Evolutionary conservation across 2,329 filamentous ascomycete genomes (phyloP).

Genomic region (Fragosphaeria purpurea): DNA sequence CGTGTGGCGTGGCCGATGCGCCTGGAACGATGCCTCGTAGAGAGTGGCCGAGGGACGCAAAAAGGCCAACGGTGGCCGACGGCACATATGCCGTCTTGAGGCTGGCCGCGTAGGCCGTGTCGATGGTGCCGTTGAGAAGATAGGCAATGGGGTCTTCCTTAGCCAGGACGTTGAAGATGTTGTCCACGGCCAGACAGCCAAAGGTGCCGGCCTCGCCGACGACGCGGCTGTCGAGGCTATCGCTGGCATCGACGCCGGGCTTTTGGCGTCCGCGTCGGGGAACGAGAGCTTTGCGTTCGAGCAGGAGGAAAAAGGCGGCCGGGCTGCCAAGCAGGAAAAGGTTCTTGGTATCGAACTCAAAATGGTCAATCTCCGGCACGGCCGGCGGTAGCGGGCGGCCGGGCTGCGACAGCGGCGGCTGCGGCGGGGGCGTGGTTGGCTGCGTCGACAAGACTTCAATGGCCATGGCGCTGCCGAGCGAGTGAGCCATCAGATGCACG

Average conservation of each 20-base stretch:
- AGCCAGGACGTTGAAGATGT: conserved; percentile 85
- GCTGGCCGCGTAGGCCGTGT: conserved; percentile 65
- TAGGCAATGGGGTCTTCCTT: conserved; percentile 73
- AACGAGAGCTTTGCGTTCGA: conserved; percentile 62
- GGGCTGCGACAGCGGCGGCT: conserved; percentile 42
- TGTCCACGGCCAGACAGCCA: conserved; percentile 88
- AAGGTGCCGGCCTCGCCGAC: conserved; percentile 73
- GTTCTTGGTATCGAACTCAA: conserved; percentile 87
- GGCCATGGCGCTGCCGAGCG: conserved; percentile 88
- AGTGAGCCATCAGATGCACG: conserved; percentile 89
- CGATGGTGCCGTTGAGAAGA: conserved; percentile 81
- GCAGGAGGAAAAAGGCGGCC: conserved; percentile 81
- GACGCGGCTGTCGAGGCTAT: conserved; percentile 46
- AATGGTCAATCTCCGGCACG: conserved; percentile 36
- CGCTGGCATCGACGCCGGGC: conserved; percentile 57
- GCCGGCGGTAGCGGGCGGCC: conserved; percentile 22
- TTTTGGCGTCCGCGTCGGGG: conserved; percentile 71
- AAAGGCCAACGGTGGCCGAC: conserved; percentile 54
- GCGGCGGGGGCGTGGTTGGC: conserved; percentile 56
- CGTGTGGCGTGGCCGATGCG: conserved; percentile 17
- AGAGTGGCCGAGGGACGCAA: conserved; percentile 53
- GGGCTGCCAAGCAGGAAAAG: conserved; percentile 87
- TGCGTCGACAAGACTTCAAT: conserved; percentile 85
- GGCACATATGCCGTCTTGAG: conserved; percentile 74
- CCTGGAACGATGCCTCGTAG: conserved; percentile 54